Percentiles rank a stretch among this genome's conserved stretches.
phyloP scores from a whole-genome alignment of 305 asterid species.

The Andrographis paniculata region DNA sequence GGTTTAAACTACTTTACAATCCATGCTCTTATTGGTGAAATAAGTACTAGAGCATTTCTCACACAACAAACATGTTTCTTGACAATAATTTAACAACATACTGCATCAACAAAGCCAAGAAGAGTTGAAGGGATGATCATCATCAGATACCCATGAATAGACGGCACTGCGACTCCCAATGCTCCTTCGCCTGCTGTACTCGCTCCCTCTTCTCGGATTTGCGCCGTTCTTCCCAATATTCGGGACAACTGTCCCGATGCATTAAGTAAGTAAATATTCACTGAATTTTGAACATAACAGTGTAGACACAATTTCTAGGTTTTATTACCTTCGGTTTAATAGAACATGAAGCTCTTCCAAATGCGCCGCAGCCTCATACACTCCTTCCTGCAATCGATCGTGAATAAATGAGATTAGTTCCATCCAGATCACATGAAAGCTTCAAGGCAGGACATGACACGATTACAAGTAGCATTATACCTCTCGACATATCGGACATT shows the following conservation, averaged over 20 bases:
- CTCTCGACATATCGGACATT: constrained; percentile 93
- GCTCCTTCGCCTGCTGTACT: constrained; percentile 68
- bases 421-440: too few species aligned
- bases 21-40: background rate
- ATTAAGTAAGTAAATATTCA: too few species aligned
- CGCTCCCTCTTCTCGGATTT: constrained; percentile 64
- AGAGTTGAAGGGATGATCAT: background rate
- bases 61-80: constrained; percentile 2
- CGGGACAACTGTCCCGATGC: constrained; percentile 52
- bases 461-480: constrained; percentile 19
- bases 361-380: constrained; percentile 62
- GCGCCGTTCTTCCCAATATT: constrained; percentile 71
- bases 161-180: constrained; percentile 83
- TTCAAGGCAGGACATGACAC: too few species aligned
- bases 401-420: background rate
- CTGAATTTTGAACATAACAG: too few species aligned
- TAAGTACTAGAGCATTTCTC: background rate
- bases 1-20: background rate
- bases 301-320: background rate
- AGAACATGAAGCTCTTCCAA: constrained; percentile 86
- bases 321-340: constrained; percentile 47
- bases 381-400: constrained; percentile 44
- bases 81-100: constrained; percentile 5
- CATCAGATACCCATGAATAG: constrained; percentile 55
- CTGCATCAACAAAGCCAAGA: background rate